A percentile compares a stretch with the other conserved stretches of the same genome.
phyloP scores from a whole-genome alignment of 192 early-diverging fungal species.

The Gryganskiella cystojenkinii region DNA sequence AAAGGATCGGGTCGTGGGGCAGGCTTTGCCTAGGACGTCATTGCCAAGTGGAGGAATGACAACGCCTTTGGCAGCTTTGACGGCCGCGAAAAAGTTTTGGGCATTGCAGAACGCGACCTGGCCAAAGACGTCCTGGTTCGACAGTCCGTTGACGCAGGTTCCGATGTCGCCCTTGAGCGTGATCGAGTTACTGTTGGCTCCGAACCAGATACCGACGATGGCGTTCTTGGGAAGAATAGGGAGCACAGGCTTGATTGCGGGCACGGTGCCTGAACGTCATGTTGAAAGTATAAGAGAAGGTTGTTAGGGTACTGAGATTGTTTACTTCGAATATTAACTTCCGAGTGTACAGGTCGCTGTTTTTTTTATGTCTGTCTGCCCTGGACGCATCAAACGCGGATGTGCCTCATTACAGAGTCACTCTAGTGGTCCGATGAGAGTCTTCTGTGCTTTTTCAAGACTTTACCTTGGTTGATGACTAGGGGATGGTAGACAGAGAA shows the following conservation, averaged over 20 bases:
- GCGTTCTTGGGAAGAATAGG: slow-evolving; percentile 21
- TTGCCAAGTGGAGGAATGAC: slow-evolving; percentile 26
- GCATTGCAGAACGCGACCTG: slow-evolving; percentile 38
- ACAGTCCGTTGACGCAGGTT: slow-evolving; percentile 32
- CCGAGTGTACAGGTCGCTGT: too few relatives aligned
- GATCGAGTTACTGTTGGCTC: slow-evolving; percentile 24
- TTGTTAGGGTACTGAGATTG: too few relatives aligned
- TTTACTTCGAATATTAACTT: too few relatives aligned
- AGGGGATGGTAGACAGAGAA: slow-evolving; percentile 35
- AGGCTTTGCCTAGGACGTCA: slow-evolving; percentile 24
- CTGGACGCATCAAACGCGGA: too few relatives aligned
- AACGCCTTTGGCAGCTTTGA: background rate
- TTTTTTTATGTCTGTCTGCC: too few relatives aligned
- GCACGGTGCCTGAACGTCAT: slow-evolving; percentile 31
- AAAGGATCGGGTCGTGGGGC: slow-evolving; percentile 35
- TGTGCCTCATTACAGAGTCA: too few relatives aligned
- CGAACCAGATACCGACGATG: slow-evolving; percentile 37
- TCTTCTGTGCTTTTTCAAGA: too few relatives aligned
- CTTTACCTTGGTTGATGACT: slow-evolving; percentile 1
- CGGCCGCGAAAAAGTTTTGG: slow-evolving; percentile 19
- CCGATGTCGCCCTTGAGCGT: slow-evolving; percentile 30
- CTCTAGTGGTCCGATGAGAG: too few relatives aligned
- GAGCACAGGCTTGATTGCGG: slow-evolving; percentile 20
- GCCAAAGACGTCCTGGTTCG: slow-evolving; percentile 21
- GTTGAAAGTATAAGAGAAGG: too few relatives aligned